A percentile compares a stretch with the other conserved stretches of the same genome.
Evolutionary conservation across 2,329 filamentous ascomycete species (phyloP).

Genomic region (Fusarium camptoceras): DNA sequence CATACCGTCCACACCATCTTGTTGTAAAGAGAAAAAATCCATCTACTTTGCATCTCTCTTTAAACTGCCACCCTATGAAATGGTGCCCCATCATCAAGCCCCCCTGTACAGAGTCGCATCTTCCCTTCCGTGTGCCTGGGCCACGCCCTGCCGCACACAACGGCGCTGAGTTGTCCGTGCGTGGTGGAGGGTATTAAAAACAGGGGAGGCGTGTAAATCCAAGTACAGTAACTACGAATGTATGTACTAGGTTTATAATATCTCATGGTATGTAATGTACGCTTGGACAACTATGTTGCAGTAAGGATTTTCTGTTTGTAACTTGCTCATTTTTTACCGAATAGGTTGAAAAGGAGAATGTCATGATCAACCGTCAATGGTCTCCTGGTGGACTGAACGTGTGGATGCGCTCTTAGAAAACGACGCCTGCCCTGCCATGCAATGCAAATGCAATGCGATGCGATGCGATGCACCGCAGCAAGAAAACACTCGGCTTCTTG

Average conservation of each 20-base stretch:
- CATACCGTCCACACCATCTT: conserved; percentile 38
- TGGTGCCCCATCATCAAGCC: conserved; percentile 58
- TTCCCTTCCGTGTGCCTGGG: conserved; percentile 41
- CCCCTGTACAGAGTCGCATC: conserved; percentile 37
- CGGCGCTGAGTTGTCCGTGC: conserved; percentile 50
- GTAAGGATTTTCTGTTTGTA: conserved; percentile 9
- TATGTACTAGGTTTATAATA: conserved; percentile 10
- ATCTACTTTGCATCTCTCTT: conserved; percentile 34
- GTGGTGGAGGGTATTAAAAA: conserved; percentile 46
- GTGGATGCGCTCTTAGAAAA: conserved; percentile 31
- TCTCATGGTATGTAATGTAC: conserved; percentile 34
- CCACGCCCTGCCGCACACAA: conserved; percentile 40
- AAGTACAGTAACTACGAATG: not conserved
- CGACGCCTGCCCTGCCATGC: conserved; percentile 37
- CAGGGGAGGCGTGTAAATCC: conserved; percentile 35
- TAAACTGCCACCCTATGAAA: conserved; percentile 52
- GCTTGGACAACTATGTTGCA: conserved; percentile 35
- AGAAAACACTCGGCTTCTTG: conserved; percentile 28
- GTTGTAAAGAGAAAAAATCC: conserved; percentile 10
- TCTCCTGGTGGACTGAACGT: conserved; percentile 25
- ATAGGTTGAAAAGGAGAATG: conserved; percentile 5
- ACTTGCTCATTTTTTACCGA: conserved; percentile 20
- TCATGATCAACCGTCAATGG: conserved; percentile 16
- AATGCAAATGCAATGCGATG: conserved; percentile 40
- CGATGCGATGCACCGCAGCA: conserved; percentile 30